Conservation (phyloP, 495 filamentous ascomycete genomes). For the Staphylotrichum longicolle region DNA sequence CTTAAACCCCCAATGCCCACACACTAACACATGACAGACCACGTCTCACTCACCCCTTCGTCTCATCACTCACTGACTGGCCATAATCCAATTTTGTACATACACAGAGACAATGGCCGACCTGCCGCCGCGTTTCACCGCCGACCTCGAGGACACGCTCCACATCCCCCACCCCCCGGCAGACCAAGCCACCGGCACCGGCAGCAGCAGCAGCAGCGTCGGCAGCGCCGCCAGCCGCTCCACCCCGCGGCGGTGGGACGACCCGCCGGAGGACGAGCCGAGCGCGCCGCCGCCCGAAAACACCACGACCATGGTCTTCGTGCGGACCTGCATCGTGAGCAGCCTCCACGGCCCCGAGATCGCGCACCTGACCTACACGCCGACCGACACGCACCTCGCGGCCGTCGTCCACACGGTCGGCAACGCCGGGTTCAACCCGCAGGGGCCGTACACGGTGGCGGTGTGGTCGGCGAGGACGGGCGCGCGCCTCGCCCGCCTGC, state of each 20-base stretch:
- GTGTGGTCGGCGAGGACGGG: constrained; percentile 11
- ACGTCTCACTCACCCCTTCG: not conserved
- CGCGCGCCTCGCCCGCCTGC: not conserved
- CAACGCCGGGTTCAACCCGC: not conserved
- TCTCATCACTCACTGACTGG: not conserved
- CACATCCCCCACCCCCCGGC: not conserved
- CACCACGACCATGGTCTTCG: constrained; percentile 25
- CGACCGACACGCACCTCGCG: constrained; percentile 21
- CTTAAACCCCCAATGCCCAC: too few species aligned
- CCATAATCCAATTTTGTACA: not conserved
- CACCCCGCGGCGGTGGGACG: constrained; percentile 26
- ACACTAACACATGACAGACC: too few species aligned
- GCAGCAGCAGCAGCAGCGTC: not conserved
- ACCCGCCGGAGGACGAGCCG: constrained; percentile 27
- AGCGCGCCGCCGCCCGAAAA: not conserved
- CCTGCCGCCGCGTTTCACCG: constrained; percentile 7
- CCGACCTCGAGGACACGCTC: constrained; percentile 15
- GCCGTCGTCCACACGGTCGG: constrained; percentile 1
- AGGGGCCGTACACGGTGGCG: constrained; percentile 7
- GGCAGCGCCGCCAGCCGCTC: constrained; percentile 13
- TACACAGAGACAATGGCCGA: constrained; percentile 9
- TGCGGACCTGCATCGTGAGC: not conserved
- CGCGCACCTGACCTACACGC: constrained; percentile 19
- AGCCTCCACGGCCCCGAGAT: constrained; percentile 16
- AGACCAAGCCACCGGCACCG: not conserved